Conservation (phyloP, 768 basidiomycete species). For the Hemileccinum impolitum region DNA sequence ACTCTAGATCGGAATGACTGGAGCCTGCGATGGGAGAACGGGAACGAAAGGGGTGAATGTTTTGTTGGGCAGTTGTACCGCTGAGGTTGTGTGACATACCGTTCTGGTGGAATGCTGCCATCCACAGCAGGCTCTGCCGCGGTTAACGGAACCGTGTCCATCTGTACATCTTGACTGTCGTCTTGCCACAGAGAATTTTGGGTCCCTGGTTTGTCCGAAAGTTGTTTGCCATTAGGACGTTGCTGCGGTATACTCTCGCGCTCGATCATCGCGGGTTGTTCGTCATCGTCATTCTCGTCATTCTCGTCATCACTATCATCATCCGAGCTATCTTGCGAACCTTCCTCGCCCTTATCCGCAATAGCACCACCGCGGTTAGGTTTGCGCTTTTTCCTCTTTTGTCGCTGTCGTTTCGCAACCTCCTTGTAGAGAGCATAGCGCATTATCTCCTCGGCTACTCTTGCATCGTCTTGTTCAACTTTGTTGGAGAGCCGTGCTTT, state of each 20-base stretch:
- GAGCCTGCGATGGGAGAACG: conserved; percentile 43
- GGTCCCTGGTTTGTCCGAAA: conserved; percentile 29
- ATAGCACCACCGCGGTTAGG: conserved; percentile 63
- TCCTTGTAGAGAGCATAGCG: conserved; percentile 98
- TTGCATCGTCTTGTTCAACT: conserved; percentile 83
- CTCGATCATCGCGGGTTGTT: conserved; percentile 33
- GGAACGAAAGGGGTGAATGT: background rate
- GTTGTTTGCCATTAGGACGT: conserved; percentile 21
- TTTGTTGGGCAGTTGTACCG: background rate
- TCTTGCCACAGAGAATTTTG: conserved; percentile 66
- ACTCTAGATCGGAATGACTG: conserved; percentile 79
- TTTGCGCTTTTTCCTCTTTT: conserved; percentile 81
- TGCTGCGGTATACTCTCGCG: conserved; percentile 50
- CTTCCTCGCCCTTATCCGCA: conserved; percentile 53
- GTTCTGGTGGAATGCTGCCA: conserved; percentile 49
- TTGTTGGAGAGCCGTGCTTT: conserved; percentile 87
- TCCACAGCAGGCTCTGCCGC: conserved; percentile 36
- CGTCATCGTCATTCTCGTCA: conserved; percentile 39
- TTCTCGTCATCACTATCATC: conserved; percentile 44
- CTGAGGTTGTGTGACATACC: conserved; percentile 43
- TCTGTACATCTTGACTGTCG: conserved; percentile 62
- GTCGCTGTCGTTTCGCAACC: conserved; percentile 71
- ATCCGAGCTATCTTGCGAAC: conserved; percentile 33
- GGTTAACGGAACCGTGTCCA: conserved; percentile 48
- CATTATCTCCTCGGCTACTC: conserved; percentile 90